Conservation (phyloP, 2,329 filamentous ascomycete genomes). For the Beauveria asiatica region DNA sequence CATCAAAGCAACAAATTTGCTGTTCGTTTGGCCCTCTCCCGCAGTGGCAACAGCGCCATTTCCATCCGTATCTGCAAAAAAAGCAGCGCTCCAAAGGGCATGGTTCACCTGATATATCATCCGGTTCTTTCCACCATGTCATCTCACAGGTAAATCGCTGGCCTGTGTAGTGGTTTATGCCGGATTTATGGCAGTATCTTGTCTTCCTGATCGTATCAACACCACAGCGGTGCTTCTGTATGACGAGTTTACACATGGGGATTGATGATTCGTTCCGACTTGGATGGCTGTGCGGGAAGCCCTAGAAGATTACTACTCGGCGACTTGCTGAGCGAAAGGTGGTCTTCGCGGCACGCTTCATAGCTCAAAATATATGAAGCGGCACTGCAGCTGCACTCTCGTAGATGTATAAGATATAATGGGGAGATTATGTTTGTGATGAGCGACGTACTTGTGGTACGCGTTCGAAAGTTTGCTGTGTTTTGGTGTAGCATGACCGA, state of each 20-base stretch:
- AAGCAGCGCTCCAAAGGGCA: not conserved
- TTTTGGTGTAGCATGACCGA: not conserved
- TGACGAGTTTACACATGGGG: not conserved
- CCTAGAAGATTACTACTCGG: too few species aligned
- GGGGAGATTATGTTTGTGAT: not conserved
- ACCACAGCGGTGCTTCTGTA: slow-evolving; percentile 2
- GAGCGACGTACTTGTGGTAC: not conserved
- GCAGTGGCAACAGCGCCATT: slow-evolving; percentile 8
- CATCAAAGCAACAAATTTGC: not conserved
- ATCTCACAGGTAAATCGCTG: not conserved
- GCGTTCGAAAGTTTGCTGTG: not conserved
- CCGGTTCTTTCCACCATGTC: not conserved
- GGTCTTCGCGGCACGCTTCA: not conserved
- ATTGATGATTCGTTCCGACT: not conserved
- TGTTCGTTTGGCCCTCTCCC: slow-evolving; percentile 1
- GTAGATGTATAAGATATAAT: not conserved
- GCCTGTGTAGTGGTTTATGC: not conserved
- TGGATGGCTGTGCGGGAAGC: not conserved
- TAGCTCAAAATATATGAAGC: not conserved
- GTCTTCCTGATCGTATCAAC: not conserved
- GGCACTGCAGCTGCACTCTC: not conserved
- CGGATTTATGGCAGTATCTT: not conserved
- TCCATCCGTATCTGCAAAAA: slow-evolving; percentile 4
- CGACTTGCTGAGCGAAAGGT: not conserved
- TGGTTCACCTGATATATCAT: not conserved